Evolutionary conservation across 148 eudicot species (phyloP), one percentile per base, ranked within the genome.

Genomic region (Hydrangea macrophylla): DNA sequence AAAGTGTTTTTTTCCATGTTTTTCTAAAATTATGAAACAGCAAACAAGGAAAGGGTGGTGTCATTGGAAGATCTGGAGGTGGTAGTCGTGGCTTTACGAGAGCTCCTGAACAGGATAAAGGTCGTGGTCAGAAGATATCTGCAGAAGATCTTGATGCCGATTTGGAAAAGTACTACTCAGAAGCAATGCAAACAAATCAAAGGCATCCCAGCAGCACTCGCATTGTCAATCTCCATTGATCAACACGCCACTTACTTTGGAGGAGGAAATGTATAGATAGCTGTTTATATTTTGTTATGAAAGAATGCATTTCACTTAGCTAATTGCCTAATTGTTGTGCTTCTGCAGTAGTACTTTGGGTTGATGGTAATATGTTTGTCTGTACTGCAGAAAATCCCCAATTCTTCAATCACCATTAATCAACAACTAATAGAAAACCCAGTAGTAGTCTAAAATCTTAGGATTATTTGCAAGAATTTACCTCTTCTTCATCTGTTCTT

Each of bases 71-170:
- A 25, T 63, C 62, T 40, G 59, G 69, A 40, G 76, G 70, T 35
- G 70, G 65, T 27, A 61, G 56, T 13, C 50, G 58, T n/a, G 68
- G 74, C 20, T 44, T 11, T 3, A 45, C 64, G 60, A 59, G 77
- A 58, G 62, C 68, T 26, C 67, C 61, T 51, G 71, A 70, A 55
- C 40, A 72, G 10, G 75, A 77, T 13, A 63, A 77, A 23, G 81
- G 77, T 51, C 31, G 73, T 39, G 72, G 61, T 9, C 77, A 67
- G 42, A 67, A 70, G 55, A 69, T 70, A 30, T 82, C 86, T 50
- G 72, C 72, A 7, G 79, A 76, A 9, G 86, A 76, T 69, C 86
- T 79, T 2, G 83, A 82, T 65, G 86, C 86, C 25, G 86, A 82
- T 67, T 68, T 83, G 70, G 86, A 83, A 63, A 79, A 82, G 55